Base-by-base conservation (phyloP, 2,329 filamentous ascomycete genomes). In the Neofusicoccum umdonicola region DNA sequence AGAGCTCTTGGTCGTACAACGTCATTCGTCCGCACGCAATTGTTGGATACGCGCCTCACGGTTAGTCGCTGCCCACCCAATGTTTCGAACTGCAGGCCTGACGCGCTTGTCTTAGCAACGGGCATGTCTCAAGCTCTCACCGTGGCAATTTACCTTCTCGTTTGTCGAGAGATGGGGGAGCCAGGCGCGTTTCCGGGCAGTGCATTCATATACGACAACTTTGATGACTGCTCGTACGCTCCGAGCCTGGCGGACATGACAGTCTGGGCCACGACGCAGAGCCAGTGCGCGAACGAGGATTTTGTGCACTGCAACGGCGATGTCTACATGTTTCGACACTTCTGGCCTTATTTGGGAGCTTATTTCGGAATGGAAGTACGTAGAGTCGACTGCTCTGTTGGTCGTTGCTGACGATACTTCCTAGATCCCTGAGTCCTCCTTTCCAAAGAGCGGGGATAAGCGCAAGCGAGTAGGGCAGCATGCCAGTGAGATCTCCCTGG, bases 51-150 rank as follows among this genome's bases (percentile, higher is more conserved):
- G 73, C 41, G n/a, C 54, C 54, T 9, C 54, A 58, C 7, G 37
- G 54, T 58, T 2, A 34, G 37, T 12, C 6, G 27, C 27, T 15
- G 17, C 17, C 3, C 45, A 27, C 17, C 7, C 11, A 35, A 1
- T 12, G 1, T 8, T 6, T 9, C 17, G 7, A 2, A 17, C 6
- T 9, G 22, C 9, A 60, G 4, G 12, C n/a, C 13, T 22, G 11
- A 35, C 22, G 15, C 4, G 2, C 4, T n/a, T 4, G 4, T 3
- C 15, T 6, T 70, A 8, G 66, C 72, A 4, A 68, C 72, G 13
- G 67, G 64, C 64, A 80, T 81, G 73, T 83, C 82, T 67, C 69
- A 78, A 8, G 74, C 76, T n/a, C 74, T 77, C 1, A 71, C 76
- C 2, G 63, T 81, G 3, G 80, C 74, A 0, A 68, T 83, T 17